Evolutionary conservation across 495 filamentous ascomycete species (phyloP).

Genomic region (Penicillium pulvis): DNA sequence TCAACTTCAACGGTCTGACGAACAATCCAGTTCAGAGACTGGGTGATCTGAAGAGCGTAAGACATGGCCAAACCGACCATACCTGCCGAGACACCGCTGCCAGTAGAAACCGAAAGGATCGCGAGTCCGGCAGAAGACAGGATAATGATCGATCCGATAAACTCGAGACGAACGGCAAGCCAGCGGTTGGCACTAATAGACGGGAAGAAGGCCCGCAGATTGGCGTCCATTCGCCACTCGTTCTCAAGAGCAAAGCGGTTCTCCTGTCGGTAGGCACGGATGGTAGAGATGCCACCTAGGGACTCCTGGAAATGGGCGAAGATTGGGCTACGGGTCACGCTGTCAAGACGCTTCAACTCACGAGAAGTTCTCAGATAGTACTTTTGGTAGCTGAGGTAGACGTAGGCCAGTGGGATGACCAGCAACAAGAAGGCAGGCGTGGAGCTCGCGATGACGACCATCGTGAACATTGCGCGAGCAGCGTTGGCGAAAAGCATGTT

Average conservation of each 20-base stretch:
- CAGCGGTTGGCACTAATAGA: slow-evolving; percentile 96
- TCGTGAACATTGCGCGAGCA: slow-evolving; percentile 80
- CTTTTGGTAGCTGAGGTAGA: slow-evolving; percentile 93
- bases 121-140: slow-evolving; percentile 81
- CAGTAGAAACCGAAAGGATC: slow-evolving; percentile 75
- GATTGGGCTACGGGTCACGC: slow-evolving; percentile 91
- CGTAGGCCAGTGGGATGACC: slow-evolving; percentile 74
- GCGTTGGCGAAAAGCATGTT: slow-evolving; percentile 94
- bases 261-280: slow-evolving; percentile 92
- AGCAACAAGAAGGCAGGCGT: slow-evolving; percentile 81
- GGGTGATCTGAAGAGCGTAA: slow-evolving; percentile 95
- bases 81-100: slow-evolving; percentile 68
- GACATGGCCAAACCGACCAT: slow-evolving; percentile 94
- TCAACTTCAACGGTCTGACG: slow-evolving; percentile 98
- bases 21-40: slow-evolving; percentile 99
- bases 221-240: slow-evolving; percentile 96
- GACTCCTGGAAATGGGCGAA: slow-evolving; percentile 99
- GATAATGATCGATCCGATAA: slow-evolving; percentile 95
- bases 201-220: slow-evolving; percentile 93
- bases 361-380: slow-evolving; percentile 97
- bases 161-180: slow-evolving; percentile 94
- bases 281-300: slow-evolving; percentile 92
- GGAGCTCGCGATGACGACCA: slow-evolving; percentile 78
- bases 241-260: slow-evolving; percentile 88
- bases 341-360: slow-evolving; percentile 95